A percentile compares a stretch with the other conserved stretches of the same genome.
Conservation (phyloP, 345 rosid genomes). For the Eucalyptus regnans region DNA sequence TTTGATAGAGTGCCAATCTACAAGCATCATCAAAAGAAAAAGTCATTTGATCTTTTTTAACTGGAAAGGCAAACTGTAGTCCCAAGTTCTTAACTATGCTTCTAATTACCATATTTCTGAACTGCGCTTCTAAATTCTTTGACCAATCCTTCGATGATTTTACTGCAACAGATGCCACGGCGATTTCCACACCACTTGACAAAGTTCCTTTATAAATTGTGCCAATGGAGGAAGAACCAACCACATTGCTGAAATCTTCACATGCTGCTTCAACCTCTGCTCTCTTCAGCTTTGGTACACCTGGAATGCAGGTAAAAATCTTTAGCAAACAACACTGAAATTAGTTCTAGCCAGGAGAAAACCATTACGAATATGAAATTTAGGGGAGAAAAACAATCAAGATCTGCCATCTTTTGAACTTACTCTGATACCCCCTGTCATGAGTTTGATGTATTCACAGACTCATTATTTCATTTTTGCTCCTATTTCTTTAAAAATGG, state of each 20-base stretch:
- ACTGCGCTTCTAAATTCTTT: conserved; percentile 48
- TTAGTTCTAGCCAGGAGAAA: neutral
- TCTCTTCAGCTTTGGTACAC: conserved; percentile 75
- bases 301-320: conserved; percentile 30
- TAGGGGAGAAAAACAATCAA: neutral
- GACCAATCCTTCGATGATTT: conserved; percentile 60
- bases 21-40: neutral
- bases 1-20: conserved; percentile 74
- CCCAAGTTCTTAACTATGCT: neutral
- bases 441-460: neutral
- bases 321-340: neutral
- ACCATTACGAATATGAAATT: neutral
- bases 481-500: neutral
- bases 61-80: neutral
- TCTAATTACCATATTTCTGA: conserved; percentile 65
- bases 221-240: conserved; percentile 60
- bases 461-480: neutral
- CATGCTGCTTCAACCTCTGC: conserved; percentile 85
- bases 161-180: conserved; percentile 54
- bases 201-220: conserved; percentile 82
- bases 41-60: neutral
- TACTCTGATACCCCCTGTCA: neutral
- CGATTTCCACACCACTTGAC: conserved; percentile 85
- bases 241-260: conserved; percentile 93
- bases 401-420: neutral